Percentiles rank a stretch among this genome's conserved stretches.
Conservation (phyloP, 2,329 filamentous ascomycete species). For the Penicillium sp. region DNA sequence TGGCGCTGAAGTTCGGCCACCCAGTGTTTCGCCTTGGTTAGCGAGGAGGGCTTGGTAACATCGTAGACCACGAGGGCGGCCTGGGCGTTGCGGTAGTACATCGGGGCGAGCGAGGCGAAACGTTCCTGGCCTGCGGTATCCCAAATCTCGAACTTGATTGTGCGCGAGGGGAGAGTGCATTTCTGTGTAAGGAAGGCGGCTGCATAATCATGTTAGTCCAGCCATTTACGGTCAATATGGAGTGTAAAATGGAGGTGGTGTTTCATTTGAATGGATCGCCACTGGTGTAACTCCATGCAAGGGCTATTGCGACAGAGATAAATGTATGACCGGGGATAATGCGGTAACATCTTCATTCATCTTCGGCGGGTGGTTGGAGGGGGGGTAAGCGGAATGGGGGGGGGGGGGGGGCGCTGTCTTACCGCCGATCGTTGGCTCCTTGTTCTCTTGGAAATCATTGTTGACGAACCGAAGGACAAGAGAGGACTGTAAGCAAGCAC, state of each 20-base stretch:
- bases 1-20: conserved; percentile 96
- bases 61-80: conserved; percentile 98
- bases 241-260: background rate
- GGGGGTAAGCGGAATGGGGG: background rate
- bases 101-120: conserved; percentile 92
- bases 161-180: conserved; percentile 90
- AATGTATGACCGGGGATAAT: background rate
- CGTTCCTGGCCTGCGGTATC: conserved; percentile 97
- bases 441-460: conserved; percentile 99
- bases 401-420: conserved; percentile 24
- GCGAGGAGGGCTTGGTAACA: conserved; percentile 91
- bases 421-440: conserved; percentile 99
- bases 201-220: conserved; percentile 40
- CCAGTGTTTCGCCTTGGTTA: conserved; percentile 98
- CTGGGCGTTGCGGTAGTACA: conserved; percentile 99
- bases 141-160: conserved; percentile 83
- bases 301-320: background rate
- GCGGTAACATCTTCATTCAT: background rate
- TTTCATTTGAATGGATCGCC: background rate
- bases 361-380: background rate
- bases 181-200: conserved; percentile 98
- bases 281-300: background rate
- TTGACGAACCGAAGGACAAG: conserved; percentile 98
- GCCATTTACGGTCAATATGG: background rate
- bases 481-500: conserved; percentile 67